phyloP scores from a whole-genome alignment of 106 monocot species.

The Acorus calamus region DNA sequence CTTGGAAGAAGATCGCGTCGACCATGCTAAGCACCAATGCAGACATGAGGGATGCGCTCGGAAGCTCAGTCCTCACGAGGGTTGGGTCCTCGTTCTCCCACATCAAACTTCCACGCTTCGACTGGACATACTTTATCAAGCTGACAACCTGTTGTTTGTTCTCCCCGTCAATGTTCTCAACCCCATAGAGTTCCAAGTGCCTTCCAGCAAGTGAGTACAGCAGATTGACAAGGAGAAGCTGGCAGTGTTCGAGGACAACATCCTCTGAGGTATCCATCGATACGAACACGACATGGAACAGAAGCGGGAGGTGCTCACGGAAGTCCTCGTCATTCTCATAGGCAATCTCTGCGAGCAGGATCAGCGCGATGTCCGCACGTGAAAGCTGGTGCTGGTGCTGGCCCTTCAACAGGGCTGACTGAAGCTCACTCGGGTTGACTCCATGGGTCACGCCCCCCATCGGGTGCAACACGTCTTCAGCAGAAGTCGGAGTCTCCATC shows the following conservation, averaged over 20 bases:
- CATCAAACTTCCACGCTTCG: conserved; percentile 91
- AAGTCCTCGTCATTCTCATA: conserved; percentile 99
- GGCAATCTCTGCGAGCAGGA: conserved; percentile 93
- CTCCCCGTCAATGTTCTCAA: conserved; percentile 70
- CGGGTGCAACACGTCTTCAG: conserved; percentile 59
- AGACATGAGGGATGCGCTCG: conserved; percentile 70
- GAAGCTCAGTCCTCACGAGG: conserved; percentile 56
- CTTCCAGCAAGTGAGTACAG: conserved; percentile 94
- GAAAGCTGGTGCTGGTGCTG: conserved; percentile 81
- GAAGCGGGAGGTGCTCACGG: conserved; percentile 84
- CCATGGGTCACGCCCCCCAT: conserved; percentile 37
- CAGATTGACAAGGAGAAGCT: conserved; percentile 88
- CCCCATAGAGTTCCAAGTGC: conserved; percentile 84
- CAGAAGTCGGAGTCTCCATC: conserved; percentile 78
- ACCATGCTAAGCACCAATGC: conserved; percentile 92
- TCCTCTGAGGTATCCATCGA: conserved; percentile 99
- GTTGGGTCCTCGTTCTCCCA: conserved; percentile 99
- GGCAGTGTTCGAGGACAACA: conserved; percentile 94
- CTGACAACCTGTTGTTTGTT: conserved; percentile 92
- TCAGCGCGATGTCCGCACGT: conserved; percentile 87
- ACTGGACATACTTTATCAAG: conserved; percentile 93
- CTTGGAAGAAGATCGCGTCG: conserved; percentile 95
- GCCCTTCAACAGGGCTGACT: conserved; percentile 67
- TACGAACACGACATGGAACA: conserved; percentile 92
- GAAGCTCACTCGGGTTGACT: conserved; percentile 70